phyloP scores from a whole-genome alignment of 148 eudicot species.

The Tetragonia tetragonoides region DNA sequence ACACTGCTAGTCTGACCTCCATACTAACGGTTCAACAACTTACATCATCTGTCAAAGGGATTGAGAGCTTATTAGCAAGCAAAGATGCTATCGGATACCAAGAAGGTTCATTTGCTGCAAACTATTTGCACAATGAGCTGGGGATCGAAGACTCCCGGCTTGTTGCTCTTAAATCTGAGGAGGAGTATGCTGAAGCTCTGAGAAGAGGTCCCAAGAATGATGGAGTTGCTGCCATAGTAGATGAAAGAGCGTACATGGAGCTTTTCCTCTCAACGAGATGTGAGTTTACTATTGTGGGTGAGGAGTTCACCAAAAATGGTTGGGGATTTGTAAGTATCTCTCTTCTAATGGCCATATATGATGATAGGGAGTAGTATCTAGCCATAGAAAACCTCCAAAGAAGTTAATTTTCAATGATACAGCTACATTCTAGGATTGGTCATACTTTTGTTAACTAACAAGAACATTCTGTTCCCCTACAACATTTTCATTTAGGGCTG shows the following conservation, averaged over 20 bases:
- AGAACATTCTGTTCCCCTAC: not conserved
- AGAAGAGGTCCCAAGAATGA: conserved; percentile 55
- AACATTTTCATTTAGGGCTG: not conserved
- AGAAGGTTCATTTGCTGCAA: conserved; percentile 55
- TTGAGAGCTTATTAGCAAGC: conserved; percentile 42
- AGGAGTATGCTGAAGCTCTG: conserved; percentile 44
- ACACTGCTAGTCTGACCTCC: conserved; percentile 76
- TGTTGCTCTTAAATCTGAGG: conserved; percentile 49
- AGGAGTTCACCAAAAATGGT: conserved; percentile 62
- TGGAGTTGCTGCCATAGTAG: conserved; percentile 70
- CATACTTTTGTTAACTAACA: not conserved
- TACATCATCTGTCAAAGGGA: conserved; percentile 58
- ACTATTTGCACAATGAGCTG: conserved; percentile 48
- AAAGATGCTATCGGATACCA: conserved; percentile 64
- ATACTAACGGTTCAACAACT: conserved; percentile 72
- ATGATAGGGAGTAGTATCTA: not conserved
- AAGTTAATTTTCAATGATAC: not conserved
- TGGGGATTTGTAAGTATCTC: conserved; percentile 79
- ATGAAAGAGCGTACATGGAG: conserved; percentile 57
- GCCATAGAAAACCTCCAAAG: not conserved
- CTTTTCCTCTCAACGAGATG: conserved; percentile 73
- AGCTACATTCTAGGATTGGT: not conserved
- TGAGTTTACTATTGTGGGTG: conserved; percentile 64
- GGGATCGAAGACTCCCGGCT: conserved; percentile 47
- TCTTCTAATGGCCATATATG: not conserved